These are phyloP conservation scores for Ustilago esculenta DNA, from an alignment of 1,284 basidiomycete genomes.

Conservation along the genomic window DNA sequence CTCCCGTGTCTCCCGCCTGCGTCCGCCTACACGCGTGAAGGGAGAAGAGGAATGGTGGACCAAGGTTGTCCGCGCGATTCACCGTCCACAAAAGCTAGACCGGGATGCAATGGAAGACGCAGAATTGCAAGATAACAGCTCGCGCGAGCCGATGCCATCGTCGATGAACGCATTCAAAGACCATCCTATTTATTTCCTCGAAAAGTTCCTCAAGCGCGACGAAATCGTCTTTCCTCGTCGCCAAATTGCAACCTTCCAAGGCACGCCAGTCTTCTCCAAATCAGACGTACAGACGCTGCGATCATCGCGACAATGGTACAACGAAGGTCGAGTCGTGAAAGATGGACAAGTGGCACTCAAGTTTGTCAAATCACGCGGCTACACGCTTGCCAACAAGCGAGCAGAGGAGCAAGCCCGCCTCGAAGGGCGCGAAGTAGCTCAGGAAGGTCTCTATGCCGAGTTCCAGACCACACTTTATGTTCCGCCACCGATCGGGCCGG, in stretches of 20 bases:
- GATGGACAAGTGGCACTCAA: conserved; percentile 86
- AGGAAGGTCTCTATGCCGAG: conserved; percentile 80
- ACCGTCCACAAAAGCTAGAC: conserved; percentile 71
- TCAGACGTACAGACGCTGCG: conserved; percentile 83
- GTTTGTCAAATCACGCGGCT: conserved; percentile 84
- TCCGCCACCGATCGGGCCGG: conserved; percentile 75
- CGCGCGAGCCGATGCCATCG: conserved; percentile 92
- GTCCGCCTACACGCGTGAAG: conserved; percentile 76
- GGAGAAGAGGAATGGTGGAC: conserved; percentile 83
- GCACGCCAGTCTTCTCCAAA: conserved; percentile 90
- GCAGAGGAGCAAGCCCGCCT: conserved; percentile 80
- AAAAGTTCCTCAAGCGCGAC: conserved; percentile 86
- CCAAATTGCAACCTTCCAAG: conserved; percentile 89
- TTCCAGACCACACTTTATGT: conserved; percentile 88
- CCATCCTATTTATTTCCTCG: conserved; percentile 90
- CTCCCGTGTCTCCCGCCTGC: conserved; percentile 82
- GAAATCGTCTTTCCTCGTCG: conserved; percentile 82
- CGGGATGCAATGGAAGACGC: conserved; percentile 93
- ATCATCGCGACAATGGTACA: conserved; percentile 94
- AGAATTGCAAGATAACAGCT: conserved; percentile 81
- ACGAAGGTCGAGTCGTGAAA: conserved; percentile 80
- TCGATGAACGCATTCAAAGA: conserved; percentile 92
- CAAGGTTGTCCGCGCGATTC: conserved; percentile 54
- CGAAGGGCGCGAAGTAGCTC: conserved; percentile 66
- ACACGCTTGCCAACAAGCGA: conserved; percentile 82